Base-by-base conservation (phyloP, 2,329 filamentous ascomycete genomes). In the Trichophyton rubrum region DNA sequence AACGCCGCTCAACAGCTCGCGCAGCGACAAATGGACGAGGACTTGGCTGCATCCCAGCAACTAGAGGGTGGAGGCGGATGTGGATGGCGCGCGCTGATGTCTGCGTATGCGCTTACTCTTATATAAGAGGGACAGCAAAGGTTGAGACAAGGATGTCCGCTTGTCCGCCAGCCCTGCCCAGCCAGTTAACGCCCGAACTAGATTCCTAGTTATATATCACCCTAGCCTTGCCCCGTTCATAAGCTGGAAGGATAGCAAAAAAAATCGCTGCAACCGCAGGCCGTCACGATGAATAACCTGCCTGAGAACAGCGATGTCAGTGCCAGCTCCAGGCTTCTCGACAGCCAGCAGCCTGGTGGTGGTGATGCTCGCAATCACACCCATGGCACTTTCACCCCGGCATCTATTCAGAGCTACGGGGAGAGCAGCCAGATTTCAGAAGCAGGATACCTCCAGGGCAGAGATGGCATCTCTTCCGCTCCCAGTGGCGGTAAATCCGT, bases 351-450 rank as follows among this genome's bases (percentile, higher is more conserved):
- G 33, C 33, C 8, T 3, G 11, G 71, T 13, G 57, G 13, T 24
- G 15, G 85, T 75, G 80, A 81, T 67, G n/a, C 55, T n/a, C 55
- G 55, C 35, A 57, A 9, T 13, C 40, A 35, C 13, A 8, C 33
- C 22, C 87, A 93, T 74, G 89, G 88, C 66, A 88, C 87, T 15
- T 89, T 91, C 68, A 90, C 88, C 49, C 86, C 88, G 41, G 80
- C 86, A 0, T 75, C 74, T 53, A 82, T 80, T 57, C 78, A 79
- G 3, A 70, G 73, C 59, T 69, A 70, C 7, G 69, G 69, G 38
- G 72, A 69, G 35, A 64, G 67, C 38, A 68, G 67, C 24, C 68
- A 66, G 24, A 68, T 68, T 4, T 55, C 51, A 3, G 51, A 55
- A n/a, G 17, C 13, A 27, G 51, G 51, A 55, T 55, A 55, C 64